A percentile compares a stretch with the other conserved stretches of the same genome.
Conservation (phyloP, 2,329 filamentous ascomycete genomes). For the Diaporthe vexans region DNA sequence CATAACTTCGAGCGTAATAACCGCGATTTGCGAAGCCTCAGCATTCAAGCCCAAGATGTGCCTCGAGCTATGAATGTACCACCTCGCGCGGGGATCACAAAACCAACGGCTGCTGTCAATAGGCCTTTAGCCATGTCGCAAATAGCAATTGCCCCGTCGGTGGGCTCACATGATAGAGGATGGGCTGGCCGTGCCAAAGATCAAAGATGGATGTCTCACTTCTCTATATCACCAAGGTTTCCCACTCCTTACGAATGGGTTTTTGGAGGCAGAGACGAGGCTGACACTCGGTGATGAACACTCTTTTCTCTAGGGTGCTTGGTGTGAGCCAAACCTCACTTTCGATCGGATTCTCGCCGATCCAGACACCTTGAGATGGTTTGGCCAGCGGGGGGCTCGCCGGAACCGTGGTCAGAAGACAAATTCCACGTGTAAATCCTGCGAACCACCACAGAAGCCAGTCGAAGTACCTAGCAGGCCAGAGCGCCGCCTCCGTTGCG, state of each 20-base stretch:
- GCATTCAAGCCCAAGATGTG: background rate
- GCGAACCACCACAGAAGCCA: background rate
- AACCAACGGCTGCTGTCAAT: background rate
- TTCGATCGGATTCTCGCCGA: background rate
- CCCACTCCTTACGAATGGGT: background rate
- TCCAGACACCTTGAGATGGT: background rate
- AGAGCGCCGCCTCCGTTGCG: background rate
- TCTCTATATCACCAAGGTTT: background rate
- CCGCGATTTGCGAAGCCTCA: background rate
- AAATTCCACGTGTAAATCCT: background rate
- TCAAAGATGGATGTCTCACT: background rate
- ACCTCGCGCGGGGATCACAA: background rate
- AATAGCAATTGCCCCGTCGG: background rate
- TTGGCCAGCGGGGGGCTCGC: background rate
- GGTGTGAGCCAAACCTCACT: background rate
- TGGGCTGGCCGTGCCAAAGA: background rate
- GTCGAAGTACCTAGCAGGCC: background rate
- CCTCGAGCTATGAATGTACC: background rate
- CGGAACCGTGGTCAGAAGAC: background rate
- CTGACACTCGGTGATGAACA: background rate
- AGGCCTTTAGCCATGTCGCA: background rate
- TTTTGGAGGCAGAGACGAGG: background rate
- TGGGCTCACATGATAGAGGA: background rate
- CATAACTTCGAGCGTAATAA: too few relatives aligned
- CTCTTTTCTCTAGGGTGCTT: background rate